Percentiles rank a stretch among this genome's conserved stretches.
These are phyloP conservation scores for Colletotrichum musicola DNA, from an alignment of 2,329 filamentous ascomycete genomes.

Conservation along the genomic window DNA sequence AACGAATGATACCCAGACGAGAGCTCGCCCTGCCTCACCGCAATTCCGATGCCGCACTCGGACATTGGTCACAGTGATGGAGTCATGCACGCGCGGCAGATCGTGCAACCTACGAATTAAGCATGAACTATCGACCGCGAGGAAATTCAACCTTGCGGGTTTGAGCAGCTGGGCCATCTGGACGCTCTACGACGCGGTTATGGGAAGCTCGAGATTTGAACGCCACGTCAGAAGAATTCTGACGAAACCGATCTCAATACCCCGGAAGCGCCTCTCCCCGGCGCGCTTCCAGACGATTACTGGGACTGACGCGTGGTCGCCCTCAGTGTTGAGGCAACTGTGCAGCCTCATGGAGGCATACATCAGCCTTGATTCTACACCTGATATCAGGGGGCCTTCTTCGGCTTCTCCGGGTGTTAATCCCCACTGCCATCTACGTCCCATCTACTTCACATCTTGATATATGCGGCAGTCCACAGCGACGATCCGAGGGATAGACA, in stretches of 20 bases:
- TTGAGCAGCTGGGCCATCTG: not conserved
- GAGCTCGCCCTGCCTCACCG: slow-evolving; percentile 18
- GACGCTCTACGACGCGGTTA: not conserved
- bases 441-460: not conserved
- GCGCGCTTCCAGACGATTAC: too few species aligned
- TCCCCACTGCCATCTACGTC: too few species aligned
- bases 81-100: not conserved
- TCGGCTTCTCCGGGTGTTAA: too few species aligned
- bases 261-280: too few species aligned
- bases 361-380: too few species aligned
- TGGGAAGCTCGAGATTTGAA: not conserved
- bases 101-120: not conserved
- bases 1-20: slow-evolving; percentile 32
- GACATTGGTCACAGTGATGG: not conserved
- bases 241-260: not conserved
- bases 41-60: not conserved
- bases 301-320: too few species aligned
- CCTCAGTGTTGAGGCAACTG: too few species aligned
- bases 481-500: not conserved
- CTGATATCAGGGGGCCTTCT: too few species aligned
- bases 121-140: too few species aligned
- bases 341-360: too few species aligned
- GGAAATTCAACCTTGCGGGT: not conserved
- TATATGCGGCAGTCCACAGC: not conserved
- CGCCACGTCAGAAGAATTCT: not conserved